Evolutionary conservation across 371 early-diverging fungal species (phyloP).

Genomic region (Coemansia sp.): DNA sequence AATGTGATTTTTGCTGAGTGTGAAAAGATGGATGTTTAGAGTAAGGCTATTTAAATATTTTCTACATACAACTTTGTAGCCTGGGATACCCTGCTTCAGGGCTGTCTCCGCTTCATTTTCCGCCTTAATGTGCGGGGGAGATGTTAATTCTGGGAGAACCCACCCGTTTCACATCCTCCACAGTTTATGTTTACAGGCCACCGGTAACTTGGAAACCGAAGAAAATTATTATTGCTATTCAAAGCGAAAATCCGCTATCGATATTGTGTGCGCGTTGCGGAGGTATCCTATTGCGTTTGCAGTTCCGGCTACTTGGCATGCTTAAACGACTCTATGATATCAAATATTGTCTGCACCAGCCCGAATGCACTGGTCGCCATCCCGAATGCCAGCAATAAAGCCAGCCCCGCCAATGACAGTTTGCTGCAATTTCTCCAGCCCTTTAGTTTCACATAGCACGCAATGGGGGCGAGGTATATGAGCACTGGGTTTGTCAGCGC

Average conservation of each 20-base stretch:
- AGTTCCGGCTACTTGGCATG: conserved; percentile 1
- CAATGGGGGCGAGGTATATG: conserved; percentile 79
- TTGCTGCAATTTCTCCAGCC: conserved; percentile 64
- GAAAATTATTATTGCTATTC: no score
- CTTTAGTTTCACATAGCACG: conserved; percentile 74
- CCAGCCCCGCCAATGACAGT: conserved; percentile 56
- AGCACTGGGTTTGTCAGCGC: conserved; percentile 74
- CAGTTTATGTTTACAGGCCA: not conserved
- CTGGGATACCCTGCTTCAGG: no score
- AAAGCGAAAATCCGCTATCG: not conserved
- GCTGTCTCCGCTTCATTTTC: no score
- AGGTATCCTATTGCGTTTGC: not conserved
- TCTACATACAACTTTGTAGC: not conserved
- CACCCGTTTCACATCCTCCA: not conserved
- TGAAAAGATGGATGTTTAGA: no score
- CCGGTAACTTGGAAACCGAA: no score
- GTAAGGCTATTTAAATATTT: not conserved
- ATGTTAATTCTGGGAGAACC: not conserved
- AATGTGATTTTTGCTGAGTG: not conserved
- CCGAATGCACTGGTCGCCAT: conserved; percentile 72
- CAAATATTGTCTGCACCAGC: conserved; percentile 66
- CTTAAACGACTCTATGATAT: conserved; percentile 49
- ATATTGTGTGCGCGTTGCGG: not conserved
- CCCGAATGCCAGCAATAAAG: conserved; percentile 66
- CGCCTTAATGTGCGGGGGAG: no score